Base-by-base conservation (phyloP, 2,329 filamentous ascomycete genomes). In the Cercospora berteroae region DNA sequence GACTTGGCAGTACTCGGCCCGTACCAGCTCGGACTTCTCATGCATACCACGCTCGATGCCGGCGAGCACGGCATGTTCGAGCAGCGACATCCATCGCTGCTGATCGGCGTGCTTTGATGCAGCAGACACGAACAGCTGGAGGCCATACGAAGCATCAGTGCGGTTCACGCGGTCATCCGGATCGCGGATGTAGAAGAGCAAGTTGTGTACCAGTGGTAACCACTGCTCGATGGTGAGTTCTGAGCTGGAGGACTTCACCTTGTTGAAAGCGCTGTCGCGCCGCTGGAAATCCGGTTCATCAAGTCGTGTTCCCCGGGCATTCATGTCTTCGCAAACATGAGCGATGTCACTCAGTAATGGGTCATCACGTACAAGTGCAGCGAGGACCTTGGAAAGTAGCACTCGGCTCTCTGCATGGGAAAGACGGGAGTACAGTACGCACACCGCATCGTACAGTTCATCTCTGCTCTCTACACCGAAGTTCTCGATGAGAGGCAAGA, bases 211-310 rank as follows among this genome's bases (percentile, higher is more conserved):
- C 20, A 99, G 80, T 5, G 95, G 94, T 62, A 89, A 86, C 94
- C 95, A 99, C 78, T 97, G 91, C 66, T 86, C 86, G 1, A 88
- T 80, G 0, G 86, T 89, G 68, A 94, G 87, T 0, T 83, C 80
- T 42, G 87, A 87, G n/a, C 86, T 81, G 2, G 86, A 81, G 48
- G 87, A 85, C 39, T 90, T 91, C 69, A 98, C 89, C 7, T 81
- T 78, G 66, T 85, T 89, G 80, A 95, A 98, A 3, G 93, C 93
- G 57, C 84, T 81, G 5, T 96, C 85, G 16, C 95, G 89, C 65
- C 87, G 88, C 72, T 96, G 91, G 76, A 96, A 97, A 79, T 98
- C 91, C 1, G 93, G 90, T 75, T 96, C 91, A 73, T 95, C 92
- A 20, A 99, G 83, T 55, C 89, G 89, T 57, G 83, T 82, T 1